Percentiles rank a stretch among this genome's conserved stretches.
Conservation (phyloP, 208 protist genomes). For the Naegleria lovaniensis region DNA sequence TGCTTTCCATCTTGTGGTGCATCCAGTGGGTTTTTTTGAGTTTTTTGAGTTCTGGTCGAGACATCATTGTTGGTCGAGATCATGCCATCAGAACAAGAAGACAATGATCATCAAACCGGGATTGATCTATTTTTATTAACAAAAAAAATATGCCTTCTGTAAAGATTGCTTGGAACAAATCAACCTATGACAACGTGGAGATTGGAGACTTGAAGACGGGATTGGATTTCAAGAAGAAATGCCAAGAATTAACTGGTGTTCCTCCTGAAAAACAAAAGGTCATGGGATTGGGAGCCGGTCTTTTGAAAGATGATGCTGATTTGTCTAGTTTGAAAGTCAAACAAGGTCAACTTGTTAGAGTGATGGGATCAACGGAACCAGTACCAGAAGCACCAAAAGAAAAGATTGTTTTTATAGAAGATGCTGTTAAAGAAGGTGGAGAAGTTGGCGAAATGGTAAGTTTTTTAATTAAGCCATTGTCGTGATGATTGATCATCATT, state of each 20-base stretch:
- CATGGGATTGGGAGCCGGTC: constrained; percentile 47
- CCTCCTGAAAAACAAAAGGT: constrained; percentile 72
- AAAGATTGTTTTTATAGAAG: constrained; percentile 30
- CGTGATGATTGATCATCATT: background rate
- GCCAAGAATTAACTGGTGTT: constrained; percentile 55
- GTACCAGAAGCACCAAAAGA: constrained; percentile 18
- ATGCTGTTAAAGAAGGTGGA: constrained; percentile 2
- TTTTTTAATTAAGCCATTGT: background rate
- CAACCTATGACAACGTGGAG: constrained; percentile 50
- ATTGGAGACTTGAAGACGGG: constrained; percentile 50
- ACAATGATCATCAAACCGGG: no score
- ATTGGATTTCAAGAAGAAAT: constrained; percentile 49
- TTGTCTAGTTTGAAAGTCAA: background rate
- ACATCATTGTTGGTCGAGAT: no score
- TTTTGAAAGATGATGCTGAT: constrained; percentile 29
- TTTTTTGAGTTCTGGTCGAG: no score
- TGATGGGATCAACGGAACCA: constrained; percentile 31
- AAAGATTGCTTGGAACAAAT: constrained; percentile 69
- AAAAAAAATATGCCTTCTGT: constrained; percentile 45
- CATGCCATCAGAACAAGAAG: no score
- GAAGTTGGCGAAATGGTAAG: background rate
- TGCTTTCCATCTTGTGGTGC: no score
- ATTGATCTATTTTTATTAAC: background rate
- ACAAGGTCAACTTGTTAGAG: background rate
- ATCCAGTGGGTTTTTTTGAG: no score